A percentile compares a stretch with the other conserved stretches of the same genome.
phyloP scores from a whole-genome alignment of 768 basidiomycete genomes.

The Pleurotus djamor region DNA sequence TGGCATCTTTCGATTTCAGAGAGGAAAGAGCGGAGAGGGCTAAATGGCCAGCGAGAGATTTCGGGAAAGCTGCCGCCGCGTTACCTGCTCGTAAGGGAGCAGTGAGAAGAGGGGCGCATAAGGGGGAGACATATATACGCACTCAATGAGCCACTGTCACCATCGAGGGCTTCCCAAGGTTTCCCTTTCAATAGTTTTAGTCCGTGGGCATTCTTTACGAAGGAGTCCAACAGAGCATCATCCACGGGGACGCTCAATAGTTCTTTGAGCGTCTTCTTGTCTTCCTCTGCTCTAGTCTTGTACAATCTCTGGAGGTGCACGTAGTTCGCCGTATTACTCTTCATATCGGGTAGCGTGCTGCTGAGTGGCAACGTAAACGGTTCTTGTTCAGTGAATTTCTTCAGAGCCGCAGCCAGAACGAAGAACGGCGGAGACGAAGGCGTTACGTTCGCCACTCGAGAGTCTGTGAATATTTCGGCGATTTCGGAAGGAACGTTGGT shows the following conservation, averaged over 20 bases:
- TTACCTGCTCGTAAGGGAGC: slow-evolving; percentile 28
- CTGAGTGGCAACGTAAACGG: slow-evolving; percentile 77
- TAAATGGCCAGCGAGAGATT: slow-evolving; percentile 67
- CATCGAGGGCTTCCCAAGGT: slow-evolving; percentile 57
- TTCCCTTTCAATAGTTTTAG: slow-evolving; percentile 64
- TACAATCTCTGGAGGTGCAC: slow-evolving; percentile 86
- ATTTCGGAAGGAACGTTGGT: slow-evolving; percentile 68
- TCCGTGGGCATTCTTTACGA: slow-evolving; percentile 80
- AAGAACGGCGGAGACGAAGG: slow-evolving; percentile 68
- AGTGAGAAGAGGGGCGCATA: neutral
- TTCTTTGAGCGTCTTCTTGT: slow-evolving; percentile 56
- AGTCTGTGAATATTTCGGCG: slow-evolving; percentile 58
- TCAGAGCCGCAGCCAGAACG: slow-evolving; percentile 72
- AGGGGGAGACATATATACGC: slow-evolving; percentile 6
- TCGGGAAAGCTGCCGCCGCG: slow-evolving; percentile 39
- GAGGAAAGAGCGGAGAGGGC: slow-evolving; percentile 62
- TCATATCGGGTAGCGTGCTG: slow-evolving; percentile 93
- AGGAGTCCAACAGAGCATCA: slow-evolving; percentile 59
- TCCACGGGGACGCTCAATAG: slow-evolving; percentile 44
- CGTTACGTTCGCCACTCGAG: slow-evolving; percentile 38
- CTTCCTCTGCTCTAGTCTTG: slow-evolving; percentile 70
- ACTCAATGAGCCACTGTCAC: slow-evolving; percentile 49
- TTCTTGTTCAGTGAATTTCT: slow-evolving; percentile 54
- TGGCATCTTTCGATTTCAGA: slow-evolving; percentile 23
- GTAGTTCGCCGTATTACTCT: slow-evolving; percentile 82